A percentile compares a stretch with the other conserved stretches of the same genome.
Evolutionary conservation across 306 rosid species (phyloP).

Genomic region (Geum urbanum): DNA sequence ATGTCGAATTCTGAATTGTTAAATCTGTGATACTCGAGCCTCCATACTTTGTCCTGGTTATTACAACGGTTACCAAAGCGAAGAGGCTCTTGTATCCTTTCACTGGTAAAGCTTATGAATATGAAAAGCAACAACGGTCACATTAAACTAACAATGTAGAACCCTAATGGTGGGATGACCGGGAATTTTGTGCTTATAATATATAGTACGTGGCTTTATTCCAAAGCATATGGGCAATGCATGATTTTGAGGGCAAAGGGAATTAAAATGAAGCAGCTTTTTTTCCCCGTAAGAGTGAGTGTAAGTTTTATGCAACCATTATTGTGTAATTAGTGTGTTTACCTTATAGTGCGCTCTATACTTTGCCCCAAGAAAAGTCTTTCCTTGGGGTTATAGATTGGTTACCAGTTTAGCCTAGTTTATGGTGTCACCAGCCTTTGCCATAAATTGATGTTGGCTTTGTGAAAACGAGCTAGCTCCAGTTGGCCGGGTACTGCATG

Average conservation of each 20-base stretch:
- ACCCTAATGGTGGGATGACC: constrained; percentile 8
- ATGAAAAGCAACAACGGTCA: constrained; percentile 19
- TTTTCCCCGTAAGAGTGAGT: constrained; percentile 33
- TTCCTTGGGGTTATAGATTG: constrained; percentile 36
- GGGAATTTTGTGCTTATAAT: constrained; percentile 11
- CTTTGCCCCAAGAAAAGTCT: constrained; percentile 43
- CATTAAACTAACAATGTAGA: background rate
- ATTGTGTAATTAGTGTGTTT: constrained; percentile 69
- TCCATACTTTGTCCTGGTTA: background rate
- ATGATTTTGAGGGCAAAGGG: constrained; percentile 81
- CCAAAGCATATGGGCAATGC: constrained; percentile 45
- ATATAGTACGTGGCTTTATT: constrained; percentile 49
- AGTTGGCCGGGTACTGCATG: no score
- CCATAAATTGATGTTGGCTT: constrained; percentile 45
- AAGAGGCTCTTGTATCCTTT: constrained; percentile 10
- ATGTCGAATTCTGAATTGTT: constrained; percentile 1
- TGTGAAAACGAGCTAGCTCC: constrained; percentile 5
- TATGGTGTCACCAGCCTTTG: constrained; percentile 13
- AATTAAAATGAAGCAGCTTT: constrained; percentile 64
- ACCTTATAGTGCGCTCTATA: constrained; percentile 56
- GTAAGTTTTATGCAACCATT: constrained; percentile 28
- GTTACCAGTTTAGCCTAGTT: constrained; percentile 34
- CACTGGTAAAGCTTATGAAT: constrained; percentile 9
- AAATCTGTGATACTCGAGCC: constrained; percentile 4
- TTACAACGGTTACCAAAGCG: constrained; percentile 19